Conservation (phyloP, 179 eudicot genomes). For the Beta corolliflora region DNA sequence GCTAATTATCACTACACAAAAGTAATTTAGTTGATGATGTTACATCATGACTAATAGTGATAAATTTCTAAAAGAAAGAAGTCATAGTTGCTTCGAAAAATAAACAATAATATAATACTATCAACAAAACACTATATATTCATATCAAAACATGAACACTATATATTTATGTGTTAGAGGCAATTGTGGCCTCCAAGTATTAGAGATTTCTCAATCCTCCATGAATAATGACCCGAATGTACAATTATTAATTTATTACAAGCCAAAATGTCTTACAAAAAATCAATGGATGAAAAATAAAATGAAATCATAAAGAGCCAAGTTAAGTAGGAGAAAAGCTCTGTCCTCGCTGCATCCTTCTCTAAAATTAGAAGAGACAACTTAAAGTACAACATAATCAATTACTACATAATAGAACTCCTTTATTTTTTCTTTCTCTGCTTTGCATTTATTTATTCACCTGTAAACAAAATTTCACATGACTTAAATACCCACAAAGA, state of each 20-base stretch:
- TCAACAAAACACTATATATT: too few relatives aligned
- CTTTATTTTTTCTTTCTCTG: background rate
- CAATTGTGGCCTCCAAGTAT: too few relatives aligned
- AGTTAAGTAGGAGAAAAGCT: background rate
- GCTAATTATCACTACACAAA: too few relatives aligned
- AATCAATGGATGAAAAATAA: conserved; percentile 14
- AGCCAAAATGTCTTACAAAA: background rate
- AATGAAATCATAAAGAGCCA: background rate
- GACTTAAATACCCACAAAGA: background rate
- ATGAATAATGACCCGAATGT: background rate
- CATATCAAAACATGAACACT: too few relatives aligned
- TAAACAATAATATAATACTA: too few relatives aligned
- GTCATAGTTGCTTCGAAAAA: too few relatives aligned
- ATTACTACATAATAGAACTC: background rate
- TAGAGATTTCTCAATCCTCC: too few relatives aligned
- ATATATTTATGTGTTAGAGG: too few relatives aligned
- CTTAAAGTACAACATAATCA: background rate
- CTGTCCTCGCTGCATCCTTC: background rate
- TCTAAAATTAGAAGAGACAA: background rate
- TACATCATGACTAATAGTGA: too few relatives aligned
- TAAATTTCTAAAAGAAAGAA: too few relatives aligned
- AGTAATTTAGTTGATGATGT: too few relatives aligned
- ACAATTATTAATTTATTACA: background rate
- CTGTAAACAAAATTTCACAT: conserved; percentile 2
- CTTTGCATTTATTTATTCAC: conserved; percentile 24